Percentiles rank a stretch among this genome's conserved stretches.
These are phyloP conservation scores for Peronospora tabacina DNA, from an alignment of 352 stramenopile genomes.

Conservation along the genomic window DNA sequence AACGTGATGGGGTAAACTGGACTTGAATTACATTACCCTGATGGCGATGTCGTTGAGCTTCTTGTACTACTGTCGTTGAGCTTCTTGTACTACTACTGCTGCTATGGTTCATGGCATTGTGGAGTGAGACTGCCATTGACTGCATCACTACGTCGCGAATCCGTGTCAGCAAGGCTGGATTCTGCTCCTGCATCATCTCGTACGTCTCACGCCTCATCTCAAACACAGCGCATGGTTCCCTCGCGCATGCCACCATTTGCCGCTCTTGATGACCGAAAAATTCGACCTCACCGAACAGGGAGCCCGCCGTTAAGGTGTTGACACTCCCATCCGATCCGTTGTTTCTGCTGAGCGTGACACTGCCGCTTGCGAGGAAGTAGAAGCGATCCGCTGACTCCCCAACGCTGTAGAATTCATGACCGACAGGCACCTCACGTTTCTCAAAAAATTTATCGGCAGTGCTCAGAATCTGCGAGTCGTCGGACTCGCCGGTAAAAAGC, in stretches of 20 bases:
- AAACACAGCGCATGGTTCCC: conserved; percentile 43
- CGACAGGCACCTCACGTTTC: conserved; percentile 32
- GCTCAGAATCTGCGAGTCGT: conserved; percentile 20
- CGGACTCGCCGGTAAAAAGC: conserved; percentile 51
- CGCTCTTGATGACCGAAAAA: conserved; percentile 61
- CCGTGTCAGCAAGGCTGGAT: conserved; percentile 43
- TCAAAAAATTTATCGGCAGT: conserved; percentile 41
- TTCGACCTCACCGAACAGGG: conserved; percentile 72
- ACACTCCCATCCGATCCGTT: conserved; percentile 27
- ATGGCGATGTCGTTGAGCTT: conserved; percentile 13
- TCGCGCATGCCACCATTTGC: conserved; percentile 34
- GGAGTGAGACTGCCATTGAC: conserved; percentile 55
- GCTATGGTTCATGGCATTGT: not conserved
- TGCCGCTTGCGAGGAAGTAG: conserved; percentile 54
- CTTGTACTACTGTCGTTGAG: not conserved
- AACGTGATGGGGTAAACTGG: not conserved
- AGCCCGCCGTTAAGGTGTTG: conserved; percentile 37
- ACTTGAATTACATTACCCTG: conserved; percentile 1
- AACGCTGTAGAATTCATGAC: conserved; percentile 56
- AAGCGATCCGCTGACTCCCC: conserved; percentile 40
- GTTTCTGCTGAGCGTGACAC: conserved; percentile 41
- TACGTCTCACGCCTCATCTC: conserved; percentile 51
- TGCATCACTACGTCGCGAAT: conserved; percentile 64
- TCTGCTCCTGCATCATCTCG: conserved; percentile 38
- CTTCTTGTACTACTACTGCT: not conserved